Evolutionary conservation across 495 filamentous ascomycete genomes (phyloP), one percentile per base, ranked within the genome.

Genomic region (Acidomyces sp.): DNA sequence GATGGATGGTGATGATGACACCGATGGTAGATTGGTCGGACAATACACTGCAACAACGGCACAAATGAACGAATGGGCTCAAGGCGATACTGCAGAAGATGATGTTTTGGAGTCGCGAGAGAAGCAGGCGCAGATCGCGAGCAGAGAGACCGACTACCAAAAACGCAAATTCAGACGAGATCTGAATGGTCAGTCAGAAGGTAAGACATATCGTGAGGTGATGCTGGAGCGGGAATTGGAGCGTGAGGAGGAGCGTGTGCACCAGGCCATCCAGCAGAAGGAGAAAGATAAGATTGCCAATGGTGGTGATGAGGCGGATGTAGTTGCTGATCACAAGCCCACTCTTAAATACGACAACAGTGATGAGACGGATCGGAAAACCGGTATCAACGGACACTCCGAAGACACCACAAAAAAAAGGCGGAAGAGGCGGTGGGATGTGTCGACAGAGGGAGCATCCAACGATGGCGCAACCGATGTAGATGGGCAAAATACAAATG

Each of bases 131-230:
- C 77, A 85, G 53, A 93, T 99, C 58, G 72, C 80, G 15, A 84
- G 87, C 51, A 77, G 92, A 45, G 86, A 96, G 67, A 92, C 87
- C 41, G 88, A 95, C 55, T 99, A 99, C 56, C 92, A 99, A 62
- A 94, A 94, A 64, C 84, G 87, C 40, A 75, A 85, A 36, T 85
- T 88, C 55, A 74, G 90, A 53, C 84, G 90, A 33, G 55, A 62
- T 27, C 66, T 95, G 43, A 87, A 84, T 12, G 72, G 69, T 13
- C 64, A 77, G 26, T 71, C 70, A 43, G 75, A 77, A 40, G 79
- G 76, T n/a, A 71, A 75, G 48, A 92, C 77, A 46, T 96, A 96
- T 54, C 74, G 80, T 51, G 84, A 92, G 46, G 72, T 92, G 47
- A 96, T 99, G 92, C 80, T 80, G 45, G 70, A 78, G 28, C 76